Conservation (phyloP, 2,329 filamentous ascomycete species). For the Fusarium brachygibbosum region DNA sequence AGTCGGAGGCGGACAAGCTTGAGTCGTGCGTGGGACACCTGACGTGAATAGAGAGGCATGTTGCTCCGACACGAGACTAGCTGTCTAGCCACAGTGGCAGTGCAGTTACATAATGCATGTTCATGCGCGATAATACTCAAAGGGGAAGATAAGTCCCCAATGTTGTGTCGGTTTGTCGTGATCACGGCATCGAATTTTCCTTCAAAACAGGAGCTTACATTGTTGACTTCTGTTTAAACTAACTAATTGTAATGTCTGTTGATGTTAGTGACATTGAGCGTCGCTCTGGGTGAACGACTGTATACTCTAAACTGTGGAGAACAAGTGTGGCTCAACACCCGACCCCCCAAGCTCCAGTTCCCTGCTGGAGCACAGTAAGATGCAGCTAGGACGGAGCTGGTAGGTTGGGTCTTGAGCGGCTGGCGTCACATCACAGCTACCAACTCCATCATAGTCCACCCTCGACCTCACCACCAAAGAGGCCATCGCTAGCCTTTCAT, state of each 20-base stretch:
- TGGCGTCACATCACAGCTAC: conserved; percentile 51
- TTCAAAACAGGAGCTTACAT: background rate
- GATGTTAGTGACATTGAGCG: background rate
- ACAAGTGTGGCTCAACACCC: conserved; percentile 43
- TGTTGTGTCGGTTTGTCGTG: background rate
- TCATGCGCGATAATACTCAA: conserved; percentile 35
- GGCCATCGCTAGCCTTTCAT: conserved; percentile 43
- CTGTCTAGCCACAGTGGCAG: conserved; percentile 46
- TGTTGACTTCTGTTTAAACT: background rate
- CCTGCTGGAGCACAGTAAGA: conserved; percentile 36
- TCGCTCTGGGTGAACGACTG: conserved; percentile 31
- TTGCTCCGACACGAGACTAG: conserved; percentile 45
- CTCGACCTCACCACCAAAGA: conserved; percentile 33
- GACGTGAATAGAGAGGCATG: conserved; percentile 44
- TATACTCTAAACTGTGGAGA: conserved; percentile 22
- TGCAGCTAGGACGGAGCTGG: conserved; percentile 25
- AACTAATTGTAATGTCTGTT: background rate
- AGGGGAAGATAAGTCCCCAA: background rate
- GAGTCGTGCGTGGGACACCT: conserved; percentile 43
- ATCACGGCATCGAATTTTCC: background rate
- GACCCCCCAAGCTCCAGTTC: conserved; percentile 29
- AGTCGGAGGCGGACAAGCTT: conserved; percentile 37
- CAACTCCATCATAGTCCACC: conserved; percentile 41
- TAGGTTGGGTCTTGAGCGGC: conserved; percentile 27
- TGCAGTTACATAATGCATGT: conserved; percentile 51